These are phyloP conservation scores for Aspergillus calidoustus DNA, from an alignment of 2,329 filamentous ascomycete genomes.

Conservation along the genomic window DNA sequence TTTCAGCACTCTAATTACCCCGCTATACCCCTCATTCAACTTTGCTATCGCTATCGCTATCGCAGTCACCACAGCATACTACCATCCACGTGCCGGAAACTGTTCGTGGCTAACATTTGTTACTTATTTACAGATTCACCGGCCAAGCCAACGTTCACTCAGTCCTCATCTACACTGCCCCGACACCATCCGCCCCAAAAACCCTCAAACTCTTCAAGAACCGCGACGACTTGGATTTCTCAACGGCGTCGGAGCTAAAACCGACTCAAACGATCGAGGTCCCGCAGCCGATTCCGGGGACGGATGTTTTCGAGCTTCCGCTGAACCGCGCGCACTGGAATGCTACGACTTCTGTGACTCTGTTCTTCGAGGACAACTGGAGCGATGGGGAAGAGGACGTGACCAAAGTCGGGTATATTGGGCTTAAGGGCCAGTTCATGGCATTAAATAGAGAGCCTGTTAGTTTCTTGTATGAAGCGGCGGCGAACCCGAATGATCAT, in stretches of 20 bases:
- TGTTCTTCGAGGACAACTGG: slow-evolving; percentile 95
- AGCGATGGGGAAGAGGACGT: slow-evolving; percentile 77
- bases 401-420: slow-evolving; percentile 79
- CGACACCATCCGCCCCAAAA: slow-evolving; percentile 71
- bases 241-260: slow-evolving; percentile 68
- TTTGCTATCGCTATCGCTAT: neutral
- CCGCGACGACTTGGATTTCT: slow-evolving; percentile 84
- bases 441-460: slow-evolving; percentile 79
- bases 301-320: slow-evolving; percentile 79
- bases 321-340: slow-evolving; percentile 89
- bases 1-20: slow-evolving; percentile 20
- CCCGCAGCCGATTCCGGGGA: slow-evolving; percentile 65
- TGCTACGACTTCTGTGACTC: slow-evolving; percentile 75
- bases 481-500: slow-evolving; percentile 89
- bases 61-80: neutral
- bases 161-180: slow-evolving; percentile 80
- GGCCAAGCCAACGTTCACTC: slow-evolving; percentile 92
- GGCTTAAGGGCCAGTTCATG: slow-evolving; percentile 95
- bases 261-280: slow-evolving; percentile 79
- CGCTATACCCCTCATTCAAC: slow-evolving; percentile 27
- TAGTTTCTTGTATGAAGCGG: slow-evolving; percentile 90
- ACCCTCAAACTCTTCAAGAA: slow-evolving; percentile 90
- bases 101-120: neutral
- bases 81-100: neutral
- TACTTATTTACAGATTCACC: slow-evolving; percentile 69